phyloP scores from a whole-genome alignment of 2,329 filamentous ascomycete genomes.

The Calonectria pseudoreteaudii region DNA sequence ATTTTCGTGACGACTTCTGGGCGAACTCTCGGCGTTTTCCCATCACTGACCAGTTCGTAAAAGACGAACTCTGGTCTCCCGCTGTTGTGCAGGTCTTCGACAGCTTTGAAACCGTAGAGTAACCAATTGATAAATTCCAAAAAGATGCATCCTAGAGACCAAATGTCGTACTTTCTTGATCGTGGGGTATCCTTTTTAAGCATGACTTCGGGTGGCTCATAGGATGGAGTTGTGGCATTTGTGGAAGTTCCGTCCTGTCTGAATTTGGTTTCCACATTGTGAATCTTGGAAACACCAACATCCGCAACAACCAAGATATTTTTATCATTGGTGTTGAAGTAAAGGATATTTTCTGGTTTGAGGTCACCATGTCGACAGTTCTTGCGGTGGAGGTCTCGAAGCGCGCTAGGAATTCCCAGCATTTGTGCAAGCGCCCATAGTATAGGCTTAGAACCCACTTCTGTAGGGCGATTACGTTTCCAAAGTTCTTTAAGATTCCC shows the following conservation, averaged over 20 bases:
- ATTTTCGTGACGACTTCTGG: not conserved
- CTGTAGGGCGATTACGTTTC: not conserved
- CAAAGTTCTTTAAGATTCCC: constrained; percentile 31
- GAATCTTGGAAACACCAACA: constrained; percentile 30
- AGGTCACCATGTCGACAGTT: constrained; percentile 34
- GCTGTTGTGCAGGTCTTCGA: constrained; percentile 9
- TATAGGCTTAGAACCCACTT: not conserved
- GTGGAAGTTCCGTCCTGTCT: constrained; percentile 21
- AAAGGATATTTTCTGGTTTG: constrained; percentile 34
- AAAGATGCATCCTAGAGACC: constrained; percentile 34
- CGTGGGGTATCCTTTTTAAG: constrained; percentile 4
- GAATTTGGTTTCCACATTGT: constrained; percentile 19
- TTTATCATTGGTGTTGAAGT: not conserved
- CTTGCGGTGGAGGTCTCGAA: constrained; percentile 18
- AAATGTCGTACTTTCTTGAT: constrained; percentile 29
- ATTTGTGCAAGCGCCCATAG: constrained; percentile 31
- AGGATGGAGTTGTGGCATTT: constrained; percentile 19
- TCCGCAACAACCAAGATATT: constrained; percentile 27
- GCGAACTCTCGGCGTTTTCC: not conserved
- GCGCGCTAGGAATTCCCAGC: constrained; percentile 19
- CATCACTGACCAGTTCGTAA: not conserved
- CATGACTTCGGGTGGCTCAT: constrained; percentile 31
- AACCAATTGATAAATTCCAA: constrained; percentile 33
- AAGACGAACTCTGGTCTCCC: constrained; percentile 22
- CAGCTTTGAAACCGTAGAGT: not conserved